Conservation (phyloP, 2,329 filamentous ascomycete species). For the Fusarium vanettenii region DNA sequence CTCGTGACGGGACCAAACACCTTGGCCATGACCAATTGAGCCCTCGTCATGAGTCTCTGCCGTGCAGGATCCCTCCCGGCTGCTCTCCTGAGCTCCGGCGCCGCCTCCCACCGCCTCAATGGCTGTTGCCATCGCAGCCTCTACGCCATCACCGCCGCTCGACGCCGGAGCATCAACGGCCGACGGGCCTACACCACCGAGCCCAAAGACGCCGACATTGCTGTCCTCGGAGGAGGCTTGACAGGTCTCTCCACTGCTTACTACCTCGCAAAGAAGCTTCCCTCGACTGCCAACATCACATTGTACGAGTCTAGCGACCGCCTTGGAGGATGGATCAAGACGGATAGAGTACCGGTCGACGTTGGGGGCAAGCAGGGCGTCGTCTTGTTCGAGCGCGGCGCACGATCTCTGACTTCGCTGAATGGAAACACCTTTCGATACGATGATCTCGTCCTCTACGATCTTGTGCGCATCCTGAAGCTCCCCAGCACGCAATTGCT, state of each 20-base stretch:
- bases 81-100: constrained; percentile 42
- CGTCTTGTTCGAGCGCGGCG: constrained; percentile 85
- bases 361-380: constrained; percentile 64
- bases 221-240: constrained; percentile 83
- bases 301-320: constrained; percentile 79
- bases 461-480: constrained; percentile 66
- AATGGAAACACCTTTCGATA: constrained; percentile 54
- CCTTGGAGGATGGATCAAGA: constrained; percentile 87
- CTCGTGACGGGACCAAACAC: constrained; percentile 1
- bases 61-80: constrained; percentile 42
- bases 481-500: constrained; percentile 20
- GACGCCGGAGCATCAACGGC: constrained; percentile 1
- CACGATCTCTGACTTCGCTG: constrained; percentile 77
- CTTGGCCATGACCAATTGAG: constrained; percentile 47
- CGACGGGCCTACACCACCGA: constrained; percentile 32
- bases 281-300: constrained; percentile 74
- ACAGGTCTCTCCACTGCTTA: constrained; percentile 84
- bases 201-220: constrained; percentile 57
- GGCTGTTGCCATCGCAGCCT: constrained; percentile 20
- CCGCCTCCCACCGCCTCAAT: constrained; percentile 30
- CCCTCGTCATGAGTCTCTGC: constrained; percentile 42
- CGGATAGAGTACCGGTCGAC: constrained; percentile 68
- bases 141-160: not conserved
- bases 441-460: constrained; percentile 74
- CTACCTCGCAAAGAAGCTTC: constrained; percentile 77